phyloP scores from a whole-genome alignment of 2,329 filamentous ascomycete genomes.

The Chaetothyriales sp. region DNA sequence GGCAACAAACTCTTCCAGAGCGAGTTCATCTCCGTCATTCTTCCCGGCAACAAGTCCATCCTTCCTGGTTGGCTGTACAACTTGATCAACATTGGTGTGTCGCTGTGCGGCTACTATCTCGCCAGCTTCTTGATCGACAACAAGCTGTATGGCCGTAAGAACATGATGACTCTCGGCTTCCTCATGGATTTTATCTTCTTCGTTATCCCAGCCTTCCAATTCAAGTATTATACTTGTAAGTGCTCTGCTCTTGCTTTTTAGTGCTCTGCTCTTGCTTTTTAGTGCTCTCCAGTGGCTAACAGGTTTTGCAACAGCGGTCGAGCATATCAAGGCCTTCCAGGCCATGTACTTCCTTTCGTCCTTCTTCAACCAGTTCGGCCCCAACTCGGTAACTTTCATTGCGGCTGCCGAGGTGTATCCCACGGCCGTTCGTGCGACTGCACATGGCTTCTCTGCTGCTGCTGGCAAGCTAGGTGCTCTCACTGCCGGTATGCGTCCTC shows the following conservation, averaged over 20 bases:
- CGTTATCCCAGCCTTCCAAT: conserved; percentile 77
- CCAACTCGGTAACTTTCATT: conserved; percentile 92
- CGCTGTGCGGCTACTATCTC: conserved; percentile 74
- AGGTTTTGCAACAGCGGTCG: conserved; percentile 33
- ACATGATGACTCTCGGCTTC: conserved; percentile 93
- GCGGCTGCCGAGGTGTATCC: conserved; percentile 94
- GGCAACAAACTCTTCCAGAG: conserved; percentile 96
- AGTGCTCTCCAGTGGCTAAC: not conserved
- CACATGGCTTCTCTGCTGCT: conserved; percentile 88
- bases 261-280: not conserved
- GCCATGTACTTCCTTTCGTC: conserved; percentile 91
- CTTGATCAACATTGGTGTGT: conserved; percentile 76
- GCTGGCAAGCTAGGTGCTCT: conserved; percentile 80
- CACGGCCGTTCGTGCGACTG: conserved; percentile 79
- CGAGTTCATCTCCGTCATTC: conserved; percentile 75
- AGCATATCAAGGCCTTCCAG: conserved; percentile 76
- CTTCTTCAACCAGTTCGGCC: conserved; percentile 98
- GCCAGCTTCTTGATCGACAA: conserved; percentile 80
- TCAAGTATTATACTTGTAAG: conserved; percentile 27
- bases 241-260: not conserved
- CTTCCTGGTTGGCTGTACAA: conserved; percentile 88
- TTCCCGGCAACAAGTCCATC: conserved; percentile 51
- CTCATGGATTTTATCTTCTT: conserved; percentile 87
- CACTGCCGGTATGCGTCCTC: conserved; percentile 39
- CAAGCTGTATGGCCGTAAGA: conserved; percentile 90